Percentiles rank a stretch among this genome's conserved stretches.
These are phyloP conservation scores for Cladosporium sp. DNA, from an alignment of 2,329 filamentous ascomycete genomes.

Conservation along the genomic window DNA sequence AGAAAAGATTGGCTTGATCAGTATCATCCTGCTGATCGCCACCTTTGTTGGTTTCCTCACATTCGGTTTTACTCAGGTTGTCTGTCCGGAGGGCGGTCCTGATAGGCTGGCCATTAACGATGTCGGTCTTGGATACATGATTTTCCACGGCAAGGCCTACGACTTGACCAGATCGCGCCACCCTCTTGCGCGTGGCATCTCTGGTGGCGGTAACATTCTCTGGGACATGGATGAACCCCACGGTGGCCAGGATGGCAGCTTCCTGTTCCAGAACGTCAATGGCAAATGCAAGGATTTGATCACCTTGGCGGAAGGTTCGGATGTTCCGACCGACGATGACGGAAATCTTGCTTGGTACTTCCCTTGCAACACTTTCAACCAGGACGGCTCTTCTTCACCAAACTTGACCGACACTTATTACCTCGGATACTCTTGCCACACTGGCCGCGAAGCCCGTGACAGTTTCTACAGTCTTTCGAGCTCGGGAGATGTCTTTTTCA, in stretches of 20 bases:
- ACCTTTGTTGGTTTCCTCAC: conserved; percentile 89
- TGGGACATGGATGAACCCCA: conserved; percentile 79
- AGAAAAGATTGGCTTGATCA: conserved; percentile 96
- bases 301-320: conserved; percentile 62
- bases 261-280: conserved; percentile 97
- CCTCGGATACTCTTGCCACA: conserved; percentile 84
- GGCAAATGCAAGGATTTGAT: conserved; percentile 92
- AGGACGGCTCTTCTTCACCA: conserved; percentile 77
- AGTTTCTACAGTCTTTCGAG: conserved; percentile 69
- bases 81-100: conserved; percentile 68
- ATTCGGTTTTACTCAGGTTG: conserved; percentile 87
- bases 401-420: conserved; percentile 74
- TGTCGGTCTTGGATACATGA: conserved; percentile 80
- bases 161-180: conserved; percentile 74
- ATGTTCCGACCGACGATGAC: conserved; percentile 69
- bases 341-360: conserved; percentile 93
- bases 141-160: conserved; percentile 90
- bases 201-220: conserved; percentile 69
- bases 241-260: conserved; percentile 88
- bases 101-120: conserved; percentile 73
- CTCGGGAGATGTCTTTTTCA: conserved; percentile 88
- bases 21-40: conserved; percentile 85
- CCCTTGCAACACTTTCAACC: conserved; percentile 84
- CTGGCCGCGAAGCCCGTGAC: conserved; percentile 60
- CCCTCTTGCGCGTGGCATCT: conserved; percentile 73